Conservation (phyloP, 106 monocot genomes). For the Agapanthus africanus region DNA sequence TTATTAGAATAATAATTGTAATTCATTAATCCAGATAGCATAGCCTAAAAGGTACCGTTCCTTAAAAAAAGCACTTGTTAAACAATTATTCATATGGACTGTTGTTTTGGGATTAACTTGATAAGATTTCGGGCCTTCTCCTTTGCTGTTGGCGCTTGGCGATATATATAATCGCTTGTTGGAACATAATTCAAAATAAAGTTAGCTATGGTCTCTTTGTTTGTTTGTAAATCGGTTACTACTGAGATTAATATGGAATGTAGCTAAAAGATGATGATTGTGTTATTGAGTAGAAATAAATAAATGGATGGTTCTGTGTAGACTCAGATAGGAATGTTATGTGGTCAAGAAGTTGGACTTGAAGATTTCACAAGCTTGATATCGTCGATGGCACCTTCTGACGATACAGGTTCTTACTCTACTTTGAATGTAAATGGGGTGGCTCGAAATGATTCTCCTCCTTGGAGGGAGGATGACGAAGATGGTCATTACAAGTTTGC, state of each 20-base stretch:
- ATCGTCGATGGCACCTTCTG: slow-evolving; percentile 27
- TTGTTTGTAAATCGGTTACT: background rate
- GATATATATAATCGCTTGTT: background rate
- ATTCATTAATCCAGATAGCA: background rate
- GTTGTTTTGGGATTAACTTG: background rate
- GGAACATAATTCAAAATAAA: background rate
- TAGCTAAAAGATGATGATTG: background rate
- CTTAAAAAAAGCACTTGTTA: background rate
- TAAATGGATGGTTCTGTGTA: slow-evolving; percentile 61
- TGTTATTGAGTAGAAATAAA: slow-evolving; percentile 17
- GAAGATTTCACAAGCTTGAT: slow-evolving; percentile 35
- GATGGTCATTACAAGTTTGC: slow-evolving; percentile 10
- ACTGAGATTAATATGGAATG: background rate
- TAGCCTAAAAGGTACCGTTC: no score
- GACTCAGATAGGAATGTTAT: slow-evolving; percentile 70
- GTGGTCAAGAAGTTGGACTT: slow-evolving; percentile 81
- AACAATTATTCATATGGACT: background rate
- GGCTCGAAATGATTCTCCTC: slow-evolving; percentile 3
- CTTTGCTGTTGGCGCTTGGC: no score
- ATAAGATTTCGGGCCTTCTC: background rate
- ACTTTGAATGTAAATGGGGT: slow-evolving; percentile 25
- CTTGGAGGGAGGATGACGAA: slow-evolving; percentile 8
- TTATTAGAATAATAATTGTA: no score
- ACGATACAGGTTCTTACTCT: slow-evolving; percentile 27
- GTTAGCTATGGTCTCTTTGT: background rate